A percentile compares a stretch with the other conserved stretches of the same genome.
phyloP scores from a whole-genome alignment of 2,329 filamentous ascomycete genomes.

The Botrytis galanthina region DNA sequence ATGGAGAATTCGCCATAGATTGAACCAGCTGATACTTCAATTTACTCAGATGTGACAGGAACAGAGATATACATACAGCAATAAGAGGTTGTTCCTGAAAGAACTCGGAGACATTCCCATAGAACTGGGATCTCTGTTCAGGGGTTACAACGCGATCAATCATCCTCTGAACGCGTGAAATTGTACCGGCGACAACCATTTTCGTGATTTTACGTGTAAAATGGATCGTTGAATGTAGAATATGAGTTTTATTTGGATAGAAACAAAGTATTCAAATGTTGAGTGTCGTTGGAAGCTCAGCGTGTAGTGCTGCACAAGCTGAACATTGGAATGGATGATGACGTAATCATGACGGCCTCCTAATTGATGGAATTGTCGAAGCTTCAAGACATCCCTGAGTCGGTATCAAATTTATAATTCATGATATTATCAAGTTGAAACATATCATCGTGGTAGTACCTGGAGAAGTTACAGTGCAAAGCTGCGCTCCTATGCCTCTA shows the following conservation, averaged over 20 bases:
- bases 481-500: neutral
- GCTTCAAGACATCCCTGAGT: neutral
- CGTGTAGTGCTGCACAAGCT: neutral
- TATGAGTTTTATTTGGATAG: neutral
- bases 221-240: neutral
- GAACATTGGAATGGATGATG: neutral
- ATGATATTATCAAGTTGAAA: neutral
- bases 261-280: neutral
- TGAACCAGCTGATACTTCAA: neutral
- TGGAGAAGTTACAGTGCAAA: neutral
- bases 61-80: constrained; percentile 52
- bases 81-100: constrained; percentile 65
- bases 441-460: neutral
- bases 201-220: neutral
- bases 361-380: neutral
- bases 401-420: neutral
- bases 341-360: neutral
- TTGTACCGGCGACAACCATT: constrained; percentile 21
- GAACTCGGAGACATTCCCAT: constrained; percentile 54
- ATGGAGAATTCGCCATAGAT: neutral
- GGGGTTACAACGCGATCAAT: constrained; percentile 58
- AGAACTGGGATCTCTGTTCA: constrained; percentile 55
- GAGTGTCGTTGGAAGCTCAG: neutral
- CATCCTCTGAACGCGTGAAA: constrained; percentile 26
- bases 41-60: neutral